Base-by-base conservation (phyloP, 1,284 basidiomycete species). In the Meira miltonrushii region DNA sequence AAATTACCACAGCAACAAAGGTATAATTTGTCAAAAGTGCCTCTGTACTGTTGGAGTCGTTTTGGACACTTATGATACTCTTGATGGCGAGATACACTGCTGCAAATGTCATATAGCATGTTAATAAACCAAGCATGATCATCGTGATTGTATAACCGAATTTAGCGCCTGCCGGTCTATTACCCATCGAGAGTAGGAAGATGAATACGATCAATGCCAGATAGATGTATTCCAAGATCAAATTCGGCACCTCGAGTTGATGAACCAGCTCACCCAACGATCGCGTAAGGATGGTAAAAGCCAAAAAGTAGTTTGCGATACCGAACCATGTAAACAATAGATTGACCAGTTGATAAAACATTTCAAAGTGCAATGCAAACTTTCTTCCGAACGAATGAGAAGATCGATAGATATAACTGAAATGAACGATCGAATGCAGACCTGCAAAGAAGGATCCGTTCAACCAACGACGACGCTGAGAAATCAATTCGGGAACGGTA, bases 241-340 rank as follows among this genome's bases (percentile, higher is more conserved):
- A 47, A 19, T 74, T 68, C 8, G 74, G 74, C 1, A 77, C 54
- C 38, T 67, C 61, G 40, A 75, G 62, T 33, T 61, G 65, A n/a
- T 57, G 57, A n/a, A 72, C 61, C 37, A 46, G 47, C 39, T 71
- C 68, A 43, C 62, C 59, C 60, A 76, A 60, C 40, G 71, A 64
- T 13, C 54, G 57, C 1, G 75, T 72, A n/a, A 78, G 62, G 40
- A 78, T 74, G 51, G 58, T 62, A 56, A 74, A 78, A 19, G 72
- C 55, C 28, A 67, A 51, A 44, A 62, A 63, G 57, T 67, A 71
- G 64, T 73, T 70, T 47, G 73, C 69, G 63, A 74, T 67, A 39
- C 69, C 67, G 47, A 74, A 72, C 73, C 73, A 78, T 8, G 68
- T 68, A 54, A 75, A 78, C 49, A 78, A 38, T 93, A 78, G 66